These are phyloP conservation scores for Pseudoneurospora amorphoporcata DNA, from an alignment of 495 filamentous ascomycete genomes.

Conservation along the genomic window DNA sequence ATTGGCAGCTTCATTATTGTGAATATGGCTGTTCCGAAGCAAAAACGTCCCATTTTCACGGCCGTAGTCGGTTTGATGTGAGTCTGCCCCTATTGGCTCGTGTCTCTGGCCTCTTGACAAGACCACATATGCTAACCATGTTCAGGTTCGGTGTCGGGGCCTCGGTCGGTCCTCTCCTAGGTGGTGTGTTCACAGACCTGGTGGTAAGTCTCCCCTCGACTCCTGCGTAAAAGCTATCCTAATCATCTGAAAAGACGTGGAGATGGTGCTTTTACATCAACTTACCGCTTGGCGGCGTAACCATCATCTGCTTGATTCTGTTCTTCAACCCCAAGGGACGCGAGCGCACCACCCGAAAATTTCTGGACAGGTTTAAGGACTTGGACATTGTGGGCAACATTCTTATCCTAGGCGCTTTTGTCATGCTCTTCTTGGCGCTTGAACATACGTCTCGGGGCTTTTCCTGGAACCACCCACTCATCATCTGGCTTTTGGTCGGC, in stretches of 20 bases:
- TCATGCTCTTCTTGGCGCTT: constrained; percentile 38
- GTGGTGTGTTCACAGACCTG: constrained; percentile 44
- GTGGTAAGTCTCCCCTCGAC: constrained; percentile 7
- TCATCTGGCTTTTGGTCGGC: constrained; percentile 29
- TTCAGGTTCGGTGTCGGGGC: constrained; percentile 31
- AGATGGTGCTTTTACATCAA: constrained; percentile 48
- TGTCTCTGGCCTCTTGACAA: constrained; percentile 14
- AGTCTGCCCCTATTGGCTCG: background rate
- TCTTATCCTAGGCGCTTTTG: constrained; percentile 33
- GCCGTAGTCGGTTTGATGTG: constrained; percentile 25
- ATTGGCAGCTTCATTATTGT: constrained; percentile 38
- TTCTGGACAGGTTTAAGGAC: constrained; percentile 24
- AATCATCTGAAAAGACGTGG: constrained; percentile 24
- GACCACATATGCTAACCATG: constrained; percentile 27
- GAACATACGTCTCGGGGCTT: constrained; percentile 37
- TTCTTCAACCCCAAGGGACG: constrained; percentile 24
- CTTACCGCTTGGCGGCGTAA: constrained; percentile 33
- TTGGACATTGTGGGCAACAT: constrained; percentile 37
- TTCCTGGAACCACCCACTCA: constrained; percentile 28
- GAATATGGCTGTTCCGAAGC: constrained; percentile 37
- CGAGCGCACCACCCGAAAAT: constrained; percentile 8
- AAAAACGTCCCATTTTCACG: constrained; percentile 32
- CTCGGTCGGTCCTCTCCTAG: constrained; percentile 32
- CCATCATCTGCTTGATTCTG: constrained; percentile 30
- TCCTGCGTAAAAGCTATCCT: background rate